A percentile compares a stretch with the other conserved stretches of the same genome.
Conservation (phyloP, 2,329 filamentous ascomycete genomes). For the Cladosporium sp. region DNA sequence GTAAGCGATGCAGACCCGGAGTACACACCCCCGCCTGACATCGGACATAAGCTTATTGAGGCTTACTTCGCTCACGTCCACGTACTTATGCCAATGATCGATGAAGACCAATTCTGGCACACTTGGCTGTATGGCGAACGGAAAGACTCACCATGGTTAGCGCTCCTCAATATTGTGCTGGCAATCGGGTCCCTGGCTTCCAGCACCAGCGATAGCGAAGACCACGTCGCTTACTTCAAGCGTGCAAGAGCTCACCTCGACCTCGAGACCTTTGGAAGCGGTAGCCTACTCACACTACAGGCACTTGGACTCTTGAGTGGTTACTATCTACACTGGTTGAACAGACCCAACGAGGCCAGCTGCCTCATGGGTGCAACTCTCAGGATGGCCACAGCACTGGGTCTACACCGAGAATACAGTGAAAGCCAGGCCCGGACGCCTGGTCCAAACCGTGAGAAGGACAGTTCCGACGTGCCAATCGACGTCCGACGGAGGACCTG, state of each 20-base stretch:
- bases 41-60: constrained; percentile 33
- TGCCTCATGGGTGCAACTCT: constrained; percentile 37
- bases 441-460: constrained; percentile 23
- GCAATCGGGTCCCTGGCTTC: constrained; percentile 34
- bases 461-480: constrained; percentile 53
- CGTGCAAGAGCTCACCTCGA: constrained; percentile 34
- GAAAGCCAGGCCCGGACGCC: constrained; percentile 43
- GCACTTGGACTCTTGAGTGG: constrained; percentile 34
- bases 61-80: constrained; percentile 36
- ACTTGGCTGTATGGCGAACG: constrained; percentile 34
- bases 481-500: constrained; percentile 68
- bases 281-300: constrained; percentile 34
- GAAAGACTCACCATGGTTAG: constrained; percentile 34
- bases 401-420: constrained; percentile 35
- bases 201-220: constrained; percentile 30
- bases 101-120: constrained; percentile 36
- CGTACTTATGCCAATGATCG: constrained; percentile 37
- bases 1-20: constrained; percentile 25
- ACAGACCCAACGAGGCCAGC: constrained; percentile 36
- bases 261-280: constrained; percentile 34
- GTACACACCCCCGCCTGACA: constrained; percentile 31
- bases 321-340: constrained; percentile 38
- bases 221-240: constrained; percentile 34
- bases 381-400: constrained; percentile 35
- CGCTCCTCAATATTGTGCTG: constrained; percentile 36